phyloP scores from a whole-genome alignment of 2,329 filamentous ascomycete species.

The Pestalotiopsis sp. region DNA sequence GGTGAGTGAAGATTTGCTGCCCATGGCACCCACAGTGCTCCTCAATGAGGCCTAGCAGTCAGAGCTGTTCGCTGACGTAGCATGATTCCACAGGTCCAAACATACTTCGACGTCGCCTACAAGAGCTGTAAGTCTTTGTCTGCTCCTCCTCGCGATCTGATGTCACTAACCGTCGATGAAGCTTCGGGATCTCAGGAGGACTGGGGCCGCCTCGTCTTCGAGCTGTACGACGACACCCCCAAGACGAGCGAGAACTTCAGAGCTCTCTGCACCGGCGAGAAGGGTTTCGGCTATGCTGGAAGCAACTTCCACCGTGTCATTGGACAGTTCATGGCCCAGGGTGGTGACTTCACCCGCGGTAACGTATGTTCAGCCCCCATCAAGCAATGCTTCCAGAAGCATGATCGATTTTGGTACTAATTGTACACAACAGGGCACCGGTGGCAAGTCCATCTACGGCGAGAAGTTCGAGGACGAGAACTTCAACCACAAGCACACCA shows the following conservation, averaged over 20 bases:
- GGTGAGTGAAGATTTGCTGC: not conserved
- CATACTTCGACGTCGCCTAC: not conserved
- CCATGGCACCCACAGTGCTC: not conserved
- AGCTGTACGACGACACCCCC: slow-evolving; percentile 83
- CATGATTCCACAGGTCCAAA: not conserved
- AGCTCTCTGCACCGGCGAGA: slow-evolving; percentile 76
- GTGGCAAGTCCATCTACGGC: slow-evolving; percentile 92
- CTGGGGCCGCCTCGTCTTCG: slow-evolving; percentile 68
- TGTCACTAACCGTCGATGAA: not conserved
- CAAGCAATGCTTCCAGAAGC: not conserved
- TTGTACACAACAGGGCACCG: slow-evolving; percentile 66
- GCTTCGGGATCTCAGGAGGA: not conserved
- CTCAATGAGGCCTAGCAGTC: not conserved
- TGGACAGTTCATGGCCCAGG: slow-evolving; percentile 92
- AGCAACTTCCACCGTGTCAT: slow-evolving; percentile 93
- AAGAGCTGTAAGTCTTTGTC: not conserved
- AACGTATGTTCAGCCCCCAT: slow-evolving; percentile 64
- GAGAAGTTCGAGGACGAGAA: slow-evolving; percentile 95
- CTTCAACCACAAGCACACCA: slow-evolving; percentile 74
- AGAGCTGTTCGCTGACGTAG: not conserved
- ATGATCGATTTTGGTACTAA: not conserved
- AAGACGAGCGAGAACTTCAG: slow-evolving; percentile 87
- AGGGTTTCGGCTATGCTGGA: slow-evolving; percentile 80
- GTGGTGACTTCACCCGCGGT: slow-evolving; percentile 89
- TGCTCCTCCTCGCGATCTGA: not conserved